Percentiles rank a stretch among this genome's conserved stretches.
These are phyloP conservation scores for Moricandia moricandioides DNA, from an alignment of 345 rosid species.

Conservation along the genomic window DNA sequence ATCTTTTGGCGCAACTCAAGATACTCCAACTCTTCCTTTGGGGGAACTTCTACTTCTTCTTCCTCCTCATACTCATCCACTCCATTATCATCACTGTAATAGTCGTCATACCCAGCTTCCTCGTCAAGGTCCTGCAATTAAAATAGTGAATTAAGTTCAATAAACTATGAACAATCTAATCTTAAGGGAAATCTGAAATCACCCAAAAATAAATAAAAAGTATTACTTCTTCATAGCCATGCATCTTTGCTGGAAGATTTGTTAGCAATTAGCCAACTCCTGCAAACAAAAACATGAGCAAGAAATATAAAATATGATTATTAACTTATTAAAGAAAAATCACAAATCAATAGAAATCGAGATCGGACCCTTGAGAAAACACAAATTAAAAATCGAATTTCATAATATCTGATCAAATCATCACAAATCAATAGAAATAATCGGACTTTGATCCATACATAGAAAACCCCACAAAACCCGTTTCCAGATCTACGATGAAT, in stretches of 20 bases:
- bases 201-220: no score
- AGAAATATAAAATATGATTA: no score
- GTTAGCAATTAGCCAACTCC: slow-evolving; percentile 17
- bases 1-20: slow-evolving; percentile 63
- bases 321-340: no score
- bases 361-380: background rate
- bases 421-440: background rate
- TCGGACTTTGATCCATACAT: background rate
- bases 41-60: slow-evolving; percentile 43
- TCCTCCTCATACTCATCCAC: slow-evolving; percentile 26
- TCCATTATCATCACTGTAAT: slow-evolving; percentile 30
- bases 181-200: no score
- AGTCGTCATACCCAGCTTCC: slow-evolving; percentile 33
- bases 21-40: slow-evolving; percentile 43
- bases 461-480: background rate
- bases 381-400: no score
- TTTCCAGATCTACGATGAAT: background rate
- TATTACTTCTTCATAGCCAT: slow-evolving; percentile 31
- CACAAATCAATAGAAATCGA: background rate
- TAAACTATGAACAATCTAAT: no score
- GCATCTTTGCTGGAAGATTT: slow-evolving; percentile 20
- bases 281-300: background rate
- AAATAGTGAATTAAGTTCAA: background rate
- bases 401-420: background rate
- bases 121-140: slow-evolving; percentile 36